Percentiles rank a stretch among this genome's conserved stretches.
Conservation (phyloP, 345 rosid genomes). For the Anastatica hierochuntica region DNA sequence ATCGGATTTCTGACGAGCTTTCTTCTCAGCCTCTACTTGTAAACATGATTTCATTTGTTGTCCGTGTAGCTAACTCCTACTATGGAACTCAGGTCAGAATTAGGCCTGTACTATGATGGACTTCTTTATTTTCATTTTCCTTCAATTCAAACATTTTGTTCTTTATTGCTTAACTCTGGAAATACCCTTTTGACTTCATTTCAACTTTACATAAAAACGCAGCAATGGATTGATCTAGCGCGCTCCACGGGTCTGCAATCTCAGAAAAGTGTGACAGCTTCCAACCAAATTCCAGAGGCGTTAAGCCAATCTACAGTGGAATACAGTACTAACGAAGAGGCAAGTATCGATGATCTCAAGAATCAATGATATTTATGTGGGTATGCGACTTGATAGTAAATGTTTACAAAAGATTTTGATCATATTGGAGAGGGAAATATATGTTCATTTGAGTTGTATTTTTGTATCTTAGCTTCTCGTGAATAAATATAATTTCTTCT, state of each 20-base stretch:
- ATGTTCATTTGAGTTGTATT: conserved; percentile 7
- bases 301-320: conserved; percentile 31
- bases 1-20: conserved; percentile 70
- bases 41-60: conserved; percentile 72
- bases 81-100: conserved; percentile 90
- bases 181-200: not conserved
- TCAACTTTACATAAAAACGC: conserved; percentile 23
- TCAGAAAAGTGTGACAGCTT: conserved; percentile 32
- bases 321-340: conserved; percentile 46
- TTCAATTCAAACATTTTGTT: not conserved
- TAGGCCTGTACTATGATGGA: not conserved
- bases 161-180: no score
- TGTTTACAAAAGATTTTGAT: conserved; percentile 15
- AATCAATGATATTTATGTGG: conserved; percentile 38
- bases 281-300: conserved; percentile 28
- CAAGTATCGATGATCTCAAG: conserved; percentile 42
- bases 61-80: conserved; percentile 73
- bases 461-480: conserved; percentile 12
- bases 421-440: conserved; percentile 7
- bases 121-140: no score
- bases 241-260: conserved; percentile 73
- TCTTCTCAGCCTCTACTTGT: conserved; percentile 68
- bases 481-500: conserved; percentile 3
- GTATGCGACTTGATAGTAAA: conserved; percentile 5
- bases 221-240: conserved; percentile 99